Conservation (phyloP, 495 filamentous ascomycete species). For the Daldinia decipiens region DNA sequence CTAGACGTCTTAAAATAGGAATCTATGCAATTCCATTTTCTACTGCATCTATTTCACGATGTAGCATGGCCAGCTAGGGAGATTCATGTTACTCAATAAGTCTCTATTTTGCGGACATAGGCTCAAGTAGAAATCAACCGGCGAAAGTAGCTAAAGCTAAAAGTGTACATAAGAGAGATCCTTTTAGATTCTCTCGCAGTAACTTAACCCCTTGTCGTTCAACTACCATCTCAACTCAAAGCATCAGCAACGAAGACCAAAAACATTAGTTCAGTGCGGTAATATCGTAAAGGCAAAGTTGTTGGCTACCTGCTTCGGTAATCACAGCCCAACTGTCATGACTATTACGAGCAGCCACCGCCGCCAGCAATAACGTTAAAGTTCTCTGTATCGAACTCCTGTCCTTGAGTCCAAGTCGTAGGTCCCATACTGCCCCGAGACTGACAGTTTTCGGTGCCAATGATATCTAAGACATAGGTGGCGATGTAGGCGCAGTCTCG, state of each 20-base stretch:
- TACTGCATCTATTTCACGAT: not conserved
- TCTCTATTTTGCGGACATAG: not conserved
- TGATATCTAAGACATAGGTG: slow-evolving; percentile 19
- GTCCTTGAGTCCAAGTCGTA: not conserved
- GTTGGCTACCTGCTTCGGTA: not conserved
- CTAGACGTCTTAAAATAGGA: not conserved
- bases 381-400: slow-evolving; percentile 20
- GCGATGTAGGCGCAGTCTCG: slow-evolving; percentile 13
- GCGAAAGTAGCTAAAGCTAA: not conserved
- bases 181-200: not conserved
- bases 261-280: not conserved
- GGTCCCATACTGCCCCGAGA: not conserved
- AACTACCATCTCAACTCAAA: not conserved
- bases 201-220: not conserved
- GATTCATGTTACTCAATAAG: not conserved
- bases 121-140: not conserved
- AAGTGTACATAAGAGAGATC: not conserved
- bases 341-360: not conserved
- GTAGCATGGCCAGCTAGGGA: not conserved
- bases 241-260: not conserved
- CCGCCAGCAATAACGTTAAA: slow-evolving; percentile 29
- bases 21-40: too few species aligned
- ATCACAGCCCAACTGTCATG: not conserved
- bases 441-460: slow-evolving; percentile 17
- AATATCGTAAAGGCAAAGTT: not conserved